phyloP scores from a whole-genome alignment of 805 yeast species.

The Dipodascus albidus region DNA sequence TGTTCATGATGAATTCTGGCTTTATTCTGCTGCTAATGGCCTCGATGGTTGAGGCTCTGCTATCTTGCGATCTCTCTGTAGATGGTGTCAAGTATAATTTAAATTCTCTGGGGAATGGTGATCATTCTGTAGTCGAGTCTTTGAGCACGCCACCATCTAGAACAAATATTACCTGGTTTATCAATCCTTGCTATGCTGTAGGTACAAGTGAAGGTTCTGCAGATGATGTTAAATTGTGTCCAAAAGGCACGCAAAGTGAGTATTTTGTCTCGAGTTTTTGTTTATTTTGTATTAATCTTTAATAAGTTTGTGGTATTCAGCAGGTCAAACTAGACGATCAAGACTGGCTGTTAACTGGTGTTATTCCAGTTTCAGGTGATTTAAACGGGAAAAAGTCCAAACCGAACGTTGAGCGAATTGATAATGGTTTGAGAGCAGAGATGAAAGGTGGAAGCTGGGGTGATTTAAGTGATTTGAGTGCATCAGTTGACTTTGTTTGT shows the following conservation, averaged over 20 bases:
- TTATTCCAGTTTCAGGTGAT: constrained; percentile 37
- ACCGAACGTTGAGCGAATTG: constrained; percentile 10
- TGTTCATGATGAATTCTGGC: neutral
- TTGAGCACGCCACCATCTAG: constrained; percentile 71
- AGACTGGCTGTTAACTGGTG: constrained; percentile 40
- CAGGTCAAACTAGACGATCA: constrained; percentile 39
- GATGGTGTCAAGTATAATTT: constrained; percentile 28
- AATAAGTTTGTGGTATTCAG: constrained; percentile 73
- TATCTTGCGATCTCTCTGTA: constrained; percentile 19
- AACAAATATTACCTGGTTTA: constrained; percentile 50
- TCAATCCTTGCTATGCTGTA: constrained; percentile 58
- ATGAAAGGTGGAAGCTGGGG: constrained; percentile 67
- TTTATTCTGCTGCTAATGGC: neutral
- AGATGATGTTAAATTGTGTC: constrained; percentile 16
- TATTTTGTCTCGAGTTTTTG: neutral
- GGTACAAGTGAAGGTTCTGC: constrained; percentile 23
- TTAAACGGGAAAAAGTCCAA: constrained; percentile 22
- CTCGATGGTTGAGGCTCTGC: constrained; percentile 13
- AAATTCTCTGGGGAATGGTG: constrained; percentile 34
- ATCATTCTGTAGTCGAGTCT: constrained; percentile 30
- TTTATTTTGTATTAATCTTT: constrained; percentile 63
- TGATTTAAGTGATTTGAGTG: constrained; percentile 27
- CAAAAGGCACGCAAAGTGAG: neutral
- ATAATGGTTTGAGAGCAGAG: constrained; percentile 25
- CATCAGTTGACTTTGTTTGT: constrained; percentile 22